Evolutionary conservation across 129 eudicot genomes (phyloP), one percentile per base, ranked within the genome.

Genomic region (Sambucus nigra): DNA sequence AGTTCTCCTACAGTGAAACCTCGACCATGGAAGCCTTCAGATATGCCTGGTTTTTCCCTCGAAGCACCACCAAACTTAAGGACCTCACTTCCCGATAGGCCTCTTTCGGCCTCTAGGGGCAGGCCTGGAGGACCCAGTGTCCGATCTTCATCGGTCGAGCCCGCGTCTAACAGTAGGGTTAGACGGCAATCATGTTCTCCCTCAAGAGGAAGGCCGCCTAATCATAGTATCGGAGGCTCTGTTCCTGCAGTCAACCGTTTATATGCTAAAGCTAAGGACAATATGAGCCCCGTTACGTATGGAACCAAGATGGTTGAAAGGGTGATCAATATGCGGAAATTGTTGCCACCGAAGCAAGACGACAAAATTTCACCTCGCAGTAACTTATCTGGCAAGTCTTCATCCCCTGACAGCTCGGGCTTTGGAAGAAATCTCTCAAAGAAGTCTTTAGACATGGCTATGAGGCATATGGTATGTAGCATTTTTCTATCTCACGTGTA

Each of bases 131-230:
- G 75, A 32, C 94, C 94, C 11, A 73, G 77, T 52, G 69, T 76
- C 8, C 80, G 95, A 13, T 89, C 98, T 46, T 67, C 98, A 7
- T 89, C 98, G 7, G 61, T 89, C 14, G 98, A 89, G 55, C 98
- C 98, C 2, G 67, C 31, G 6, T 53, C 87, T 13, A 89, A 67
- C 46, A 84, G 94, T 29, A 73, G 83, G 75, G 74, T 71, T 25
- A 78, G 95, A 63, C 81, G 98, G 31, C 95, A 89, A 39, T 89
- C 98, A 2, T 85, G 95, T 63, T 89, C 98, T 52, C 98, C 98
- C 50, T 78, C 94, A 5, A 84, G 95, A 70, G 98, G 95, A 18
- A 69, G 98, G 28, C 80, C 94, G 25, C 95, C 95, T 38, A 84
- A 69, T 59, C 88, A 88, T 2, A 73, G 60, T 58, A 73, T 82